Evolutionary conservation across 2,329 filamentous ascomycete genomes (phyloP), one percentile per base, ranked within the genome.

Genomic region (Dendryphion nanum): DNA sequence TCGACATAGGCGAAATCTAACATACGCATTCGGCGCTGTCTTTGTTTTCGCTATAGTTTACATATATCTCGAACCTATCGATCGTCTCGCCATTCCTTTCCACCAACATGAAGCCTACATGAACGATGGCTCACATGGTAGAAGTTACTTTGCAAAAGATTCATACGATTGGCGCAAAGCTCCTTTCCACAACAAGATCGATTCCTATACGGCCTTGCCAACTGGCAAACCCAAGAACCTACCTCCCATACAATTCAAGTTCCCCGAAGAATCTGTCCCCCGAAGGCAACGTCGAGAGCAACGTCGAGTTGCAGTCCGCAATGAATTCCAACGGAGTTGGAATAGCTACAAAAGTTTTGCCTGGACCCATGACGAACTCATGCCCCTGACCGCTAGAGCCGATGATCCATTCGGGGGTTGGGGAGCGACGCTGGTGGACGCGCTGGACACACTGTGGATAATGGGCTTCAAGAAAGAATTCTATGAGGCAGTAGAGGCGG

Each of bases 401-500:
- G 54, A 56, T n/a, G 58, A 72, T 44, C 58, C 61, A 5, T 74
- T 73, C 45, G 71, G 71, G 5, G 72, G 71, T 21, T 75, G 72
- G 72, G 70, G 64, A 16, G 71, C 70, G 7, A 73, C 64, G 16
- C 42, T 74, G 18, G 68, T 75, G 10, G 70, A 73, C 45, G 64
- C 66, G 17, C 53, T 73, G 17, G 71, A 73, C 41, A 71, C 66
- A 4, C 53, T 74, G 8, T 74, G 68, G 68, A 73, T 73, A 34
- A 72, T 73, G 69, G 70, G 62, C 6, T 47, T 73, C 44, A 71
- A 70, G 38, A 58, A 67, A 2, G 71, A 75, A 15, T 75, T 74
- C 38, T 59, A 69, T 24, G 63, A 71, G 31, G 71, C 71, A 2
- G 70, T 74, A 1, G 51, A 62, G 24, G 69, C 68, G n/a, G 60